Conservation (phyloP, 805 yeast genomes). For the Sugiyamaella marilandica region DNA sequence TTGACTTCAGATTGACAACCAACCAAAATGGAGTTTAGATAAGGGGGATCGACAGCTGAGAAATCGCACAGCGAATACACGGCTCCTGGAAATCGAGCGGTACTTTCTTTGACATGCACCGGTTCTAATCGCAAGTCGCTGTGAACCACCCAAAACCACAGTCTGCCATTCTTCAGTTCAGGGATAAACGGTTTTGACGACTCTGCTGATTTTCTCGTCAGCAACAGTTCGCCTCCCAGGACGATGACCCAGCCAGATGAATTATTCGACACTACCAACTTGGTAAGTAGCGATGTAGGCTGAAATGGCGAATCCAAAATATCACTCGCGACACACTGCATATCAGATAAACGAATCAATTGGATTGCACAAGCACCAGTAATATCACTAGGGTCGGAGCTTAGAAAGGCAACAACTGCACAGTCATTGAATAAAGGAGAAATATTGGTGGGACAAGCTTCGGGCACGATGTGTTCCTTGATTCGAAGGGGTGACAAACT, state of each 20-base stretch:
- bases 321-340: no score
- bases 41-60: background rate
- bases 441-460: background rate
- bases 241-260: no score
- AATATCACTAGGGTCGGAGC: no score
- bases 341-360: no score
- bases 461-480: background rate
- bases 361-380: no score
- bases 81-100: background rate
- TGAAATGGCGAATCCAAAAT: no score
- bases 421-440: background rate
- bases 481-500: background rate
- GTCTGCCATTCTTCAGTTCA: background rate
- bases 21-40: background rate
- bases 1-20: background rate
- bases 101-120: background rate
- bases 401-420: no score
- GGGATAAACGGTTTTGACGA: background rate
- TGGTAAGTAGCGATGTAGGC: no score
- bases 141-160: background rate
- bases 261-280: no score
- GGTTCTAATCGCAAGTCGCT: background rate
- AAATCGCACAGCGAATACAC: background rate
- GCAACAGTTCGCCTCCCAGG: no score
- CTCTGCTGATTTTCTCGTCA: no score